Evolutionary conservation across 225 moss, liverwort and hornwort genomes (phyloP).

Genomic region (Sphagnum tenellum): DNA sequence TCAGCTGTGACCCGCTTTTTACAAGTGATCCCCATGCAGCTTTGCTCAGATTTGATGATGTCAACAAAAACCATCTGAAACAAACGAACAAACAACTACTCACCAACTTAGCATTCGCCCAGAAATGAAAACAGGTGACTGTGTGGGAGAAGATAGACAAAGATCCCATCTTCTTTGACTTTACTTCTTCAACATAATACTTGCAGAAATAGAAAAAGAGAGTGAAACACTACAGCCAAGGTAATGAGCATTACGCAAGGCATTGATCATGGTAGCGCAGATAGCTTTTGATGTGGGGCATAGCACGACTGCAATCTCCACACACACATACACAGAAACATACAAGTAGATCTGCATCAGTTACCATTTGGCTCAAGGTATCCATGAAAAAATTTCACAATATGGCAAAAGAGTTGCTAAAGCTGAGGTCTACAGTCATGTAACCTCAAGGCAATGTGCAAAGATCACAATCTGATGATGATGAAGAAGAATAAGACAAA

Average conservation of each 20-base stretch:
- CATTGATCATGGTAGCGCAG: slow-evolving; percentile 72
- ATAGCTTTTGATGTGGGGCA: slow-evolving; percentile 93
- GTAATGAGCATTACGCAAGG: slow-evolving; percentile 47
- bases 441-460: not conserved
- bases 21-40: slow-evolving; percentile 92
- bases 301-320: slow-evolving; percentile 53
- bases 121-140: too few relatives aligned
- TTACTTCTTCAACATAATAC: too few relatives aligned
- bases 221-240: not conserved
- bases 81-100: not conserved
- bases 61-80: slow-evolving; percentile 76
- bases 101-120: not conserved
- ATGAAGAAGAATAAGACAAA: too few relatives aligned
- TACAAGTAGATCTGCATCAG: not conserved
- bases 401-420: too few relatives aligned
- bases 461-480: not conserved
- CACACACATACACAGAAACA: too few relatives aligned
- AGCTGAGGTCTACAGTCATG: not conserved
- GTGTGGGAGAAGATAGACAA: too few relatives aligned
- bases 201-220: too few relatives aligned
- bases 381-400: too few relatives aligned
- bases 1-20: slow-evolving; percentile 71
- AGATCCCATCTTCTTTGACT: too few relatives aligned
- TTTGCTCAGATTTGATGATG: slow-evolving; percentile 93
- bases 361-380: not conserved